A percentile compares a stretch with the other conserved stretches of the same genome.
phyloP scores from a whole-genome alignment of 805 yeast genomes.

The Candida morakotiae region DNA sequence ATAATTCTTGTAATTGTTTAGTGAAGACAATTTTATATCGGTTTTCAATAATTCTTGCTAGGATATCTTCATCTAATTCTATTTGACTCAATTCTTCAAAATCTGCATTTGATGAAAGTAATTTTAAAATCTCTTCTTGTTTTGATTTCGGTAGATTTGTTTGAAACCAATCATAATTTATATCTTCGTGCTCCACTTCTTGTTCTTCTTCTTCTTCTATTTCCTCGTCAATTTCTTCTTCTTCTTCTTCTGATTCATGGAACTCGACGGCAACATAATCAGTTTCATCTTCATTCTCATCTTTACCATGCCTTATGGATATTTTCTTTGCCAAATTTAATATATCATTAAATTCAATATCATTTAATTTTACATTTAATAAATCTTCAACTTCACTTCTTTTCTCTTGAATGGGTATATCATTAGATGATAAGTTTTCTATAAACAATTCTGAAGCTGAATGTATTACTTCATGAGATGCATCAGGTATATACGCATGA shows the following conservation, averaged over 20 bases:
- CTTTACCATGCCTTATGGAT: constrained; percentile 40
- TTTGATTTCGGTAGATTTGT: neutral
- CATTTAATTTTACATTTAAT: constrained; percentile 35
- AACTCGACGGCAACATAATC: constrained; percentile 24
- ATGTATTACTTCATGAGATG: constrained; percentile 66
- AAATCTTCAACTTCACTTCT: constrained; percentile 50
- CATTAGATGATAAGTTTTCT: constrained; percentile 49
- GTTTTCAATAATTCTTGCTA: constrained; percentile 41
- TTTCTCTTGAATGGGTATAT: constrained; percentile 37
- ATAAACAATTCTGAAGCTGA: constrained; percentile 69
- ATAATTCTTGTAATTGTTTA: constrained; percentile 27
- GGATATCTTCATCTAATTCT: constrained; percentile 45
- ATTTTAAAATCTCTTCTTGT: constrained; percentile 22
- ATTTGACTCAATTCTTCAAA: constrained; percentile 48
- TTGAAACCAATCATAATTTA: constrained; percentile 6
- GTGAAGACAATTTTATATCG: constrained; percentile 53
- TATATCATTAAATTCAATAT: constrained; percentile 44
- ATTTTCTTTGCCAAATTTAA: constrained; percentile 40
- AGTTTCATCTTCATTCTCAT: constrained; percentile 22
- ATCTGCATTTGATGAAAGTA: constrained; percentile 35
- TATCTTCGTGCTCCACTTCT: constrained; percentile 8
- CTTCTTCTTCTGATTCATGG: constrained; percentile 23
- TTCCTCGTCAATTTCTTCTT: constrained; percentile 10
- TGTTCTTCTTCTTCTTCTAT: constrained; percentile 34
- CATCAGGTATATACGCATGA: constrained; percentile 57